phyloP scores from a whole-genome alignment of 2,329 filamentous ascomycete genomes.

The Oidium heveae region DNA sequence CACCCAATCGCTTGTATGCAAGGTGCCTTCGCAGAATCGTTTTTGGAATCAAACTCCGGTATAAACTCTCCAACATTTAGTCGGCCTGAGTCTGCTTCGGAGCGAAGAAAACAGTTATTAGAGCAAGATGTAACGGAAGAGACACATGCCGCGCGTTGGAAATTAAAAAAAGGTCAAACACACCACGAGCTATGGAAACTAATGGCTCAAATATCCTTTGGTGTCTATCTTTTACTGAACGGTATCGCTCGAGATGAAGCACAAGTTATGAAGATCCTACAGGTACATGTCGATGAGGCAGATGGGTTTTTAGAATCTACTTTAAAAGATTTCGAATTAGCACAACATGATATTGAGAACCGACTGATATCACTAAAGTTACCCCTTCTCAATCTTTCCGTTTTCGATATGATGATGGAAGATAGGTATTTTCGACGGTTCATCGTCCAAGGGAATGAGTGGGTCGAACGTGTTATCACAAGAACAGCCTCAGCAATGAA shows the following conservation, averaged over 20 bases:
- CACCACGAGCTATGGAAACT: slow-evolving; percentile 80
- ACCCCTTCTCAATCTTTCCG: slow-evolving; percentile 55
- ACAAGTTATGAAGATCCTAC: slow-evolving; percentile 71
- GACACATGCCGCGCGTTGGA: slow-evolving; percentile 51
- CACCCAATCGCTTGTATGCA: slow-evolving; percentile 61
- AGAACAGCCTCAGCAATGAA: slow-evolving; percentile 53
- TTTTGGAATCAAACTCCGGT: slow-evolving; percentile 37
- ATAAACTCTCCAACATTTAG: slow-evolving; percentile 25
- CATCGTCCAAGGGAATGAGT: slow-evolving; percentile 68
- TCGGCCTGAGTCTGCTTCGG: slow-evolving; percentile 28
- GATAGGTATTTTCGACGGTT: slow-evolving; percentile 60
- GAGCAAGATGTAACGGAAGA: slow-evolving; percentile 42
- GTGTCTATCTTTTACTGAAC: slow-evolving; percentile 66
- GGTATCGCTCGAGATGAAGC: slow-evolving; percentile 69
- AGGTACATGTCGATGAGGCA: slow-evolving; percentile 80
- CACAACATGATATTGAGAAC: slow-evolving; percentile 53
- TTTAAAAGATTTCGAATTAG: slow-evolving; percentile 60
- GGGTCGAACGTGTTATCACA: slow-evolving; percentile 72
- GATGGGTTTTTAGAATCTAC: slow-evolving; percentile 75
- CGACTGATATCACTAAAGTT: slow-evolving; percentile 58
- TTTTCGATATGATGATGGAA: slow-evolving; percentile 72
- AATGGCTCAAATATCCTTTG: slow-evolving; percentile 78
- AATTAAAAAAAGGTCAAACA: slow-evolving; percentile 45
- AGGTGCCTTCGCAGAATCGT: slow-evolving; percentile 58
- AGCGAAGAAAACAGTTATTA: slow-evolving; percentile 39